Evolutionary conservation across 176 grass and related monocot species (phyloP).

Genomic region (Musa acuminata): DNA sequence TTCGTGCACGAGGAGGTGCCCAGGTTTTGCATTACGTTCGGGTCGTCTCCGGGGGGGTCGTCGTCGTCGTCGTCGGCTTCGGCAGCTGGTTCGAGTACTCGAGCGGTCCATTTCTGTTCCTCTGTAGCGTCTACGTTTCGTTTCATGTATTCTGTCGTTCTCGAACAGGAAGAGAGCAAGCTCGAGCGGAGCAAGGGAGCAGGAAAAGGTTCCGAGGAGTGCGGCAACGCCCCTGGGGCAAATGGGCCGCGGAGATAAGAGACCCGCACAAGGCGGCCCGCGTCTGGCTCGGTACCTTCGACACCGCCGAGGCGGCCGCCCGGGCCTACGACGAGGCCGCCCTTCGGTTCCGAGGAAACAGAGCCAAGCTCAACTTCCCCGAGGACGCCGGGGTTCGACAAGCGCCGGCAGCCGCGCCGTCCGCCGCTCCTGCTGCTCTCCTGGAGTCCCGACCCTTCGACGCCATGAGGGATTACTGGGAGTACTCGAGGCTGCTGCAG

Average conservation of each 20-base stretch:
- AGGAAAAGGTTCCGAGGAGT: constrained; percentile 56
- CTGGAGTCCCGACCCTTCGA: constrained; percentile 17
- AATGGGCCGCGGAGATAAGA: constrained; percentile 87
- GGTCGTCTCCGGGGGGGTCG: not conserved
- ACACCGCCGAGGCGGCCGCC: constrained; percentile 68
- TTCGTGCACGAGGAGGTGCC: not conserved
- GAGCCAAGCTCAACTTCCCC: constrained; percentile 79
- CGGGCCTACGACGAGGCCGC: constrained; percentile 75
- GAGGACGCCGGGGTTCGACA: constrained; percentile 26
- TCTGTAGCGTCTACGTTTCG: too few relatives aligned
- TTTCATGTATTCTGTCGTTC: too few relatives aligned
- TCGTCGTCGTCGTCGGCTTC: not conserved
- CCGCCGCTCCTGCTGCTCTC: constrained; percentile 6
- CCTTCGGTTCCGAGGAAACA: constrained; percentile 49
- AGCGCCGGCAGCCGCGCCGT: not conserved
- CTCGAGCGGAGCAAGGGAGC: not conserved
- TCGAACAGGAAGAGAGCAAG: not conserved
- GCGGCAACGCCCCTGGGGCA: constrained; percentile 65
- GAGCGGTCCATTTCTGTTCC: not conserved
- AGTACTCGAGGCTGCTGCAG: constrained; percentile 34
- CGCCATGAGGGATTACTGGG: constrained; percentile 23
- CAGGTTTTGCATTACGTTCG: not conserved
- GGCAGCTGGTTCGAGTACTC: not conserved
- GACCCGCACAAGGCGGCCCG: constrained; percentile 74
- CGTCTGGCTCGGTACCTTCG: constrained; percentile 89